Percentiles rank a stretch among this genome's conserved stretches.
These are phyloP conservation scores for Ustilago trichophora DNA, from an alignment of 1,284 basidiomycete species.

Conservation along the genomic window DNA sequence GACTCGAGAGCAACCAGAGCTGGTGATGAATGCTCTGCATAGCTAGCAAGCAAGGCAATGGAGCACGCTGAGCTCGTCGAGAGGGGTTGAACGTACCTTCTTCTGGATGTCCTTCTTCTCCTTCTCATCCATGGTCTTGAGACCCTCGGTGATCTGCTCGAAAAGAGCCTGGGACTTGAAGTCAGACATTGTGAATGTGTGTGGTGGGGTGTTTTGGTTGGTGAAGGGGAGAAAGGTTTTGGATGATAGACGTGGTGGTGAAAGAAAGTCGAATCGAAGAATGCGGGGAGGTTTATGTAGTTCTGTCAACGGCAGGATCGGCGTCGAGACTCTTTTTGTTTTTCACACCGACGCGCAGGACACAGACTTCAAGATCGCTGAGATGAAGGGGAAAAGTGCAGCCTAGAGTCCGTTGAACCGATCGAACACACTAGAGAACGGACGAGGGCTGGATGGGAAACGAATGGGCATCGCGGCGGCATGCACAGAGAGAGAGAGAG, in stretches of 20 bases:
- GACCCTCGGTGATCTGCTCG: slow-evolving; percentile 73
- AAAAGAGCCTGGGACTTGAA: slow-evolving; percentile 64
- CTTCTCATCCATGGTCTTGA: slow-evolving; percentile 74
- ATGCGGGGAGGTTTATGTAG: slow-evolving; percentile 30
- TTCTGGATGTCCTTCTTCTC: slow-evolving; percentile 84
- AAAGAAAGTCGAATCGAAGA: background rate
- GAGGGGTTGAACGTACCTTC: slow-evolving; percentile 74
- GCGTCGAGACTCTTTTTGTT: too few relatives aligned
- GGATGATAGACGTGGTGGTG: slow-evolving; percentile 6
- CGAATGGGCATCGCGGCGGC: too few relatives aligned
- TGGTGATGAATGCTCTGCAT: too few relatives aligned
- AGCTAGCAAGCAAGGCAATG: too few relatives aligned
- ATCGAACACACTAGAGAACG: too few relatives aligned
- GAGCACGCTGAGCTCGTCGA: background rate
- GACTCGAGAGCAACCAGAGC: background rate
- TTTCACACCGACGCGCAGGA: too few relatives aligned
- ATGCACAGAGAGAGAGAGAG: too few relatives aligned
- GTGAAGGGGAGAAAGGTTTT: background rate
- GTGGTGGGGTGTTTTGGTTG: background rate
- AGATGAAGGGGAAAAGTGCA: too few relatives aligned
- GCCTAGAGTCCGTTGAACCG: too few relatives aligned
- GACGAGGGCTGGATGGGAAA: too few relatives aligned
- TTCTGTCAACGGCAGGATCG: background rate
- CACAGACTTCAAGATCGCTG: too few relatives aligned
- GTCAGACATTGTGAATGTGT: slow-evolving; percentile 57